These are phyloP conservation scores for Penicillium diatomitis DNA, from an alignment of 495 filamentous ascomycete species.

Conservation along the genomic window DNA sequence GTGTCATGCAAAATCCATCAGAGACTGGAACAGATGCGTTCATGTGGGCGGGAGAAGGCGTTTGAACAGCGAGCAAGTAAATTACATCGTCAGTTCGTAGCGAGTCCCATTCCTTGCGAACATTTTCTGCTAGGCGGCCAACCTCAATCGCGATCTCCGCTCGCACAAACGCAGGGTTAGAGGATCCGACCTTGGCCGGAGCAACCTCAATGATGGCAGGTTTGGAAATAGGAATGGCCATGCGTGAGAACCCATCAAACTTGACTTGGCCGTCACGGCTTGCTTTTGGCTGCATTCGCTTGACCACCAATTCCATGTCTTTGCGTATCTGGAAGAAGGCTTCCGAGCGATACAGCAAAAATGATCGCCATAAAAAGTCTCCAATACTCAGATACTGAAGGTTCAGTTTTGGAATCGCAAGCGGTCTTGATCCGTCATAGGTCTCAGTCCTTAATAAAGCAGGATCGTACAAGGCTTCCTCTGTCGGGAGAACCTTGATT, in stretches of 20 bases:
- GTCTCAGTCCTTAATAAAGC: conserved; percentile 76
- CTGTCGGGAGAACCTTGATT: conserved; percentile 72
- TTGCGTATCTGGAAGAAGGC: conserved; percentile 90
- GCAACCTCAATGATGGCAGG: conserved; percentile 83
- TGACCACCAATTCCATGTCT: conserved; percentile 74
- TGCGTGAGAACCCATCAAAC: conserved; percentile 82
- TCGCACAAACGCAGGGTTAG: conserved; percentile 73
- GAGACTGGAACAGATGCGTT: conserved; percentile 45
- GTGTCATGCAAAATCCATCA: conserved; percentile 52
- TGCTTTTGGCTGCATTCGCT: conserved; percentile 64
- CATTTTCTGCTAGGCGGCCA: conserved; percentile 59
- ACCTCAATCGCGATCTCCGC: conserved; percentile 88
- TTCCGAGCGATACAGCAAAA: conserved; percentile 82
- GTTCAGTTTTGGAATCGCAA: conserved; percentile 91
- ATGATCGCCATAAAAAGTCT: conserved; percentile 90
- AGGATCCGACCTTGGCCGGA: conserved; percentile 75
- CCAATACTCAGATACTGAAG: conserved; percentile 92
- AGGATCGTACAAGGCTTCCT: conserved; percentile 71
- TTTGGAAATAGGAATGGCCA: conserved; percentile 80
- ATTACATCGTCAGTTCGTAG: conserved; percentile 84
- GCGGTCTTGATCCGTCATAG: conserved; percentile 80
- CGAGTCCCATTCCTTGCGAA: conserved; percentile 85
- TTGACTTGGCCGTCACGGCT: conserved; percentile 51
- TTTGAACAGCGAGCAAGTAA: conserved; percentile 67
- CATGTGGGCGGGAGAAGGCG: conserved; percentile 38